Conservation (phyloP, 176 grass and related monocot genomes). For the Alopecurus myosuroides region DNA sequence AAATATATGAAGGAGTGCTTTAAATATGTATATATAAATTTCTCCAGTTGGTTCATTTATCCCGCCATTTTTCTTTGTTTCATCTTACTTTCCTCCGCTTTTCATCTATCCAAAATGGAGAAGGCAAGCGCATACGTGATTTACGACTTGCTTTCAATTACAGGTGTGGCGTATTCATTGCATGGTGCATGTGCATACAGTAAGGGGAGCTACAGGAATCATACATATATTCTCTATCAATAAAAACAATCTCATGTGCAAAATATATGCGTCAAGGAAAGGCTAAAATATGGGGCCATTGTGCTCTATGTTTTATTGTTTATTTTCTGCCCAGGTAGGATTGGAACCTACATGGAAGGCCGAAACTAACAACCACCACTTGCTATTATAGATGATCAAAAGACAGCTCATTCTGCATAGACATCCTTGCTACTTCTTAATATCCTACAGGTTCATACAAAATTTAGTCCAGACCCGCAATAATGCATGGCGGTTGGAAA, state of each 20-base stretch:
- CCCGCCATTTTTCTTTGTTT: neutral
- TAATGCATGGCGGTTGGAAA: neutral
- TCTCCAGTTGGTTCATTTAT: neutral
- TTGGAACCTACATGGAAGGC: conserved; percentile 19
- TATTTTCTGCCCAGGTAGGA: neutral
- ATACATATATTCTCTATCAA: neutral
- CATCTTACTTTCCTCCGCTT: neutral
- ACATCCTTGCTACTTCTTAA: conserved; percentile 3
- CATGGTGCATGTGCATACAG: conserved; percentile 1
- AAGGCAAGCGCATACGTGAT: neutral
- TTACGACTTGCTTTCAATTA: neutral
- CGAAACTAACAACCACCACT: conserved; percentile 6
- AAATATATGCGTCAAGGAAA: neutral
- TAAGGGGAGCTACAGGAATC: neutral
- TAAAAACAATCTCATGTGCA: neutral
- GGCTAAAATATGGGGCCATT: neutral
- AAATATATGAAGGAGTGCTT: neutral
- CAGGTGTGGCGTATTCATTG: neutral
- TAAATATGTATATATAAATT: neutral
- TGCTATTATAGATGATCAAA: conserved; percentile 22
- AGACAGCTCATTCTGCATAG: conserved; percentile 30
- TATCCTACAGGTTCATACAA: conserved; percentile 18
- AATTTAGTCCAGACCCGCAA: conserved; percentile 3
- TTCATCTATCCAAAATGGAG: neutral
- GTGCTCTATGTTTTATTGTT: neutral